These are phyloP conservation scores for Mycena vulgaris DNA, from an alignment of 768 basidiomycete genomes.

Conservation along the genomic window DNA sequence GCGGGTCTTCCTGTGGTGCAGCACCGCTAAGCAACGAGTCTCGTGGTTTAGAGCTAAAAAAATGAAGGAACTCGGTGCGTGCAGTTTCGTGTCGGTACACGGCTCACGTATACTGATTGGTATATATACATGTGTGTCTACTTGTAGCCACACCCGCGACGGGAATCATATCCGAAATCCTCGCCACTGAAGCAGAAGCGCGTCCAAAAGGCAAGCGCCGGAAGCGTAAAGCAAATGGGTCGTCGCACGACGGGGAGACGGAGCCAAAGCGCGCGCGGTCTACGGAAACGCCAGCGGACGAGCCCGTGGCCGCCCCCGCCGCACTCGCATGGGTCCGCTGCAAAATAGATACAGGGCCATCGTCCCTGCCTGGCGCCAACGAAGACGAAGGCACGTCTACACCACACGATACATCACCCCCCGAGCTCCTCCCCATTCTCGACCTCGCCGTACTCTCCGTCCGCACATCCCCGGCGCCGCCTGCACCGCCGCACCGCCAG, in stretches of 20 bases:
- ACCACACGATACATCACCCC: background rate
- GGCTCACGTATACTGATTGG: background rate
- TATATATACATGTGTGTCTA: too few species aligned
- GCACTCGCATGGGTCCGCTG: constrained; percentile 1
- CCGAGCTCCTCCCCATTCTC: background rate
- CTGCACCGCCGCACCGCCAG: background rate
- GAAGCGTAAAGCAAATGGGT: constrained; percentile 2
- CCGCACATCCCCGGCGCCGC: background rate
- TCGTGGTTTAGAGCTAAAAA: background rate
- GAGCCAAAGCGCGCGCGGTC: background rate
- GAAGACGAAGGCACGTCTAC: background rate
- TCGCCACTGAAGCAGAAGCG: background rate
- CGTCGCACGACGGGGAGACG: too few species aligned
- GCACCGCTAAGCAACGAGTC: background rate
- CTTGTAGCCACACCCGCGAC: background rate
- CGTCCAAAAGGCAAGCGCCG: background rate
- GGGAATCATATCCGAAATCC: background rate
- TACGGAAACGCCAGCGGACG: background rate
- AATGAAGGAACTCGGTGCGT: background rate
- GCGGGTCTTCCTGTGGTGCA: background rate
- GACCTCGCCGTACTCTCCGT: background rate
- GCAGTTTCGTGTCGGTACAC: too few species aligned
- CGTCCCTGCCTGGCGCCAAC: background rate
- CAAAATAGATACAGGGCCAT: background rate
- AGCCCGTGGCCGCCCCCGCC: background rate